These are phyloP conservation scores for Citrus trifoliata DNA, from an alignment of 345 rosid genomes.

Conservation along the genomic window DNA sequence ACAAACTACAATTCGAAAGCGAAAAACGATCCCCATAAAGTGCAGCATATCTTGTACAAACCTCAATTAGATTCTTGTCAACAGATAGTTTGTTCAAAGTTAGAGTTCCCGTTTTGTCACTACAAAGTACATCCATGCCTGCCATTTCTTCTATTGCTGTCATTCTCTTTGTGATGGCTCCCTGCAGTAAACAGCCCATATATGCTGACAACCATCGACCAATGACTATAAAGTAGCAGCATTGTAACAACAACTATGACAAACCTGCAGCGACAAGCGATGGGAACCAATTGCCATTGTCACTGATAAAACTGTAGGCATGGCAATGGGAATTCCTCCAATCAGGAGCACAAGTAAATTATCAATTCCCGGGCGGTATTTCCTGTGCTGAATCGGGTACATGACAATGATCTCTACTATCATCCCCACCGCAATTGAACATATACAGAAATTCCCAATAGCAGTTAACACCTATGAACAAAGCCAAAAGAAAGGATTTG, in stretches of 20 bases:
- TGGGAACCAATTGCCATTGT: conserved; percentile 76
- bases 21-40: neutral
- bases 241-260: neutral
- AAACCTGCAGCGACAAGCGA: conserved; percentile 58
- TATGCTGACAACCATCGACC: neutral
- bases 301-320: conserved; percentile 70
- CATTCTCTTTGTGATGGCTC: conserved; percentile 76
- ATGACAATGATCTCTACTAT: conserved; percentile 73
- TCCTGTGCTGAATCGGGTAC: conserved; percentile 80
- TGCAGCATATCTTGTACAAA: conserved; percentile 11
- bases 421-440: conserved; percentile 86
- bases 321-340: conserved; percentile 75
- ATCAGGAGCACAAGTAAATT: conserved; percentile 66
- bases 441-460: conserved; percentile 89
- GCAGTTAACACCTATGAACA: conserved; percentile 65
- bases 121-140: conserved; percentile 71
- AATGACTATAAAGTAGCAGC: neutral
- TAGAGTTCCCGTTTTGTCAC: conserved; percentile 67
- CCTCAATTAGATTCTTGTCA: conserved; percentile 65
- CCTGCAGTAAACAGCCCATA: conserved; percentile 28
- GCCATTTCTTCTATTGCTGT: conserved; percentile 81
- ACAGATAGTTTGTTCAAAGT: conserved; percentile 63
- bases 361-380: conserved; percentile 83
- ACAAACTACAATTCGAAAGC: neutral
- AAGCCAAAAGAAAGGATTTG: neutral